Evolutionary conservation across 2,329 filamentous ascomycete genomes (phyloP), one percentile per base, ranked within the genome.

Genomic region (Trichoderma arundinaceum): DNA sequence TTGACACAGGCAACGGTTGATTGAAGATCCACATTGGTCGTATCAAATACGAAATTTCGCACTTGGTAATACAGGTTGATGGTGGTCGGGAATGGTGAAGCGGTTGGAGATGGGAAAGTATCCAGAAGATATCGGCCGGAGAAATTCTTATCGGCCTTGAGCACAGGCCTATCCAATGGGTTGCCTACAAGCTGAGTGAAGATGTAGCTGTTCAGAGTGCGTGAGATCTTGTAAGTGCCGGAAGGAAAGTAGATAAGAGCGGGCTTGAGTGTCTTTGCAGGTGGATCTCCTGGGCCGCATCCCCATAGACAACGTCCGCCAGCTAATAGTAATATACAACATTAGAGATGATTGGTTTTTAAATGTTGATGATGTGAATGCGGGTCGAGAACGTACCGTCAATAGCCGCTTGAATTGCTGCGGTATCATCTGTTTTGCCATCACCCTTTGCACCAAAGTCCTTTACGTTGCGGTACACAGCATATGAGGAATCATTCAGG

Each of bases 381-480:
- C 9, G 9, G 22, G 3, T 13, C 6, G 19, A 2, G 12, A 22
- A n/a, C 58, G 10, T 51, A 52, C 58, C 66, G 1, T 67, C 82
- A 73, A 96, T 90, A 67, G 92, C 91, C 60, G 80, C 78, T 81
- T 96, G 95, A 83, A 96, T 95, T 51, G 92, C 91, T 1, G 79
- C 87, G 0, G 92, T 95, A 74, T 95, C 92, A n/a, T 66, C 65
- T 6, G 65, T 64, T 32, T 57, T 54, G 7, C 73, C 73, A 60
- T 75, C 73, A 4, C 73, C 73, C 44, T 73, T 66, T 8, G 73
- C 73, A 6, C 73, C 73, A 65, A 71, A 75, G 7, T 75, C 72
- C 46, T 69, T 75, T 22, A 75, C 72, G 4, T 75, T 75, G n/a
- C 73, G 73, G 65, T 75, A 75, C 7, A 75, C 73, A 5, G 56